Evolutionary conservation across 2,329 filamentous ascomycete species (phyloP), one percentile per base, ranked within the genome.

Genomic region (Gnomoniopsis sp.): DNA sequence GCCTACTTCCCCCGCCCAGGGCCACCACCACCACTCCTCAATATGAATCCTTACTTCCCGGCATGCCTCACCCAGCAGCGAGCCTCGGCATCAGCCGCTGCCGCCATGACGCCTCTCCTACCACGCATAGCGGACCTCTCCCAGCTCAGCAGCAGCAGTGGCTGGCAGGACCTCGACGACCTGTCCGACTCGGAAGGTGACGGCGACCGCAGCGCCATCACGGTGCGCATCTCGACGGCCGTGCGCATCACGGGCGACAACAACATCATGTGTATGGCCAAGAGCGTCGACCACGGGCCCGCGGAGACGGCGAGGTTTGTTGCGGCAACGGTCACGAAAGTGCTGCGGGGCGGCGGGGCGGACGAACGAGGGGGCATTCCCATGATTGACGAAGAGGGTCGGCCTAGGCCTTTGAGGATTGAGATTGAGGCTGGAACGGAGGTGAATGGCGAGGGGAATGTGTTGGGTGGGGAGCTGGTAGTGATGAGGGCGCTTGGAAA

Each of bases 141-240:
- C 15, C 10, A 41, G 3, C 2, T 26, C 12, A 30, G 12, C 38
- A 22, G 22, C 11, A 6, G 6, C 36, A n/a, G 26, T 34, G 48
- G 34, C n/a, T 50, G 23, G 36, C 57, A 46, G 14, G 59, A 64
- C 17, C 62, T 60, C 56, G 63, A 63, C 10, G 66, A 65, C 30
- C 57, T 62, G 17, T 64, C 66, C 19, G 44, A 44, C 41, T 10
- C 8, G 15, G 41, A 41, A 4, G 36, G 36, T 11, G 56, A 65
- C 8, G 66, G 70, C 38, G 65, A 67, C 11, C 63, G 68, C 48
- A 74, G 74, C 1, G 70, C 78, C 50, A 75, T 83, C 59, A 72
- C 68, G 51, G 68, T 85, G 48, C 71, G 70, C 17, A 78, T 86
- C 70, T 77, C 78, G 64, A 75, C 78, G 17, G 74, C 77, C 1